Conservation (phyloP, 2,329 filamentous ascomycete genomes). For the Paecilomyces formosus region DNA sequence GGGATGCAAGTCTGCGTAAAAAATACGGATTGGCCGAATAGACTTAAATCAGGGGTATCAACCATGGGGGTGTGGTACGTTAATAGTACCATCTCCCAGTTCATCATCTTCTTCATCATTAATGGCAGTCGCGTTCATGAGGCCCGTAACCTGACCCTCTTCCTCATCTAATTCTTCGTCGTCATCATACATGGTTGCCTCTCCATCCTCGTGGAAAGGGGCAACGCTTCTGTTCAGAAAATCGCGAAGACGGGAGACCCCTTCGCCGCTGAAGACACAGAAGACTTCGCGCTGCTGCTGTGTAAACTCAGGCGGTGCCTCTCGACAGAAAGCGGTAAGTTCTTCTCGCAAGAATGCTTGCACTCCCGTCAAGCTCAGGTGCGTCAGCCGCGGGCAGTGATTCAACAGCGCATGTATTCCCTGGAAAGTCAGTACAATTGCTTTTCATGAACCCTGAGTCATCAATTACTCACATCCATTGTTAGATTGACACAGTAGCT, state of each 20-base stretch:
- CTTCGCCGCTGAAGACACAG: conserved; percentile 89
- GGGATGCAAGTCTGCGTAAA: conserved; percentile 1
- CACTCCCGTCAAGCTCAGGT: conserved; percentile 89
- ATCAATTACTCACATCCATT: conserved; percentile 55
- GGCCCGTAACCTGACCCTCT: conserved; percentile 32
- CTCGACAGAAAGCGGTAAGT: conserved; percentile 75
- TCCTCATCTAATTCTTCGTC: conserved; percentile 38
- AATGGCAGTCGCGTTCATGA: conserved; percentile 35
- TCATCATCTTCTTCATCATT: conserved; percentile 31
- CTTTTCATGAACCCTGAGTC: neutral
- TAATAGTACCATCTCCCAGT: conserved; percentile 16
- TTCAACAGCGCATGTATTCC: conserved; percentile 86
- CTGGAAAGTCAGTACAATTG: conserved; percentile 42
- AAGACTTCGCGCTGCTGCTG: conserved; percentile 93
- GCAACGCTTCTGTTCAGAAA: conserved; percentile 57
- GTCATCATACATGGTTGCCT: conserved; percentile 38
- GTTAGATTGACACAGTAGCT: conserved; percentile 89
- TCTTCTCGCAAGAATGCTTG: conserved; percentile 82
- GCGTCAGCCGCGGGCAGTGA: conserved; percentile 83
- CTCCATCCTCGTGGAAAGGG: conserved; percentile 22
- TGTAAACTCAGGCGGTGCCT: conserved; percentile 85
- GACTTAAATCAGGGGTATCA: conserved; percentile 15
- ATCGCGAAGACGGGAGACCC: conserved; percentile 68
- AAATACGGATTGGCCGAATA: conserved; percentile 12
- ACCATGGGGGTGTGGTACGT: conserved; percentile 25